Conservation (phyloP, 176 grass and related monocot genomes). For the Areca catechu region DNA sequence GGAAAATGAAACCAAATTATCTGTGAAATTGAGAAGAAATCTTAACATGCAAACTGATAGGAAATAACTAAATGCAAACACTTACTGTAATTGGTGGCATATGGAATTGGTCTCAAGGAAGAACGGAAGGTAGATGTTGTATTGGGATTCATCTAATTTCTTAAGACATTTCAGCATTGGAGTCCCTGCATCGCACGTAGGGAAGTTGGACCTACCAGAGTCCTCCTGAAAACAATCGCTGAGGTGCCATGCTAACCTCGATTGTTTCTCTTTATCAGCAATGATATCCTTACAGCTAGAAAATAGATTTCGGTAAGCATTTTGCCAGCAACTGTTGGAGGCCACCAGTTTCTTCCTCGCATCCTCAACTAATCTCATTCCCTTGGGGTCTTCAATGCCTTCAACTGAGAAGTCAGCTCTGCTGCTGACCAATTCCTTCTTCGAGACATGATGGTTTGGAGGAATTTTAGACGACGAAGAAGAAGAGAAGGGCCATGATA, state of each 20-base stretch:
- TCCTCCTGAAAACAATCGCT: slow-evolving; percentile 85
- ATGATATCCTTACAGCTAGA: slow-evolving; percentile 69
- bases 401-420: slow-evolving; percentile 45
- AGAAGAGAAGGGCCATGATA: slow-evolving; percentile 23
- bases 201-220: slow-evolving; percentile 46
- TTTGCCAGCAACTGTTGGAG: slow-evolving; percentile 66
- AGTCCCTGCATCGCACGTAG: slow-evolving; percentile 28
- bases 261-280: slow-evolving; percentile 67
- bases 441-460: background rate
- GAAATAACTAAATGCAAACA: background rate
- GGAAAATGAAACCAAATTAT: background rate
- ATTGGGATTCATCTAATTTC: slow-evolving; percentile 46
- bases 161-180: slow-evolving; percentile 58
- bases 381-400: slow-evolving; percentile 23
- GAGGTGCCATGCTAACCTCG: slow-evolving; percentile 73
- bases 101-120: slow-evolving; percentile 74
- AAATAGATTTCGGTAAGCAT: slow-evolving; percentile 61
- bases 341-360: slow-evolving; percentile 44
- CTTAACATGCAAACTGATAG: background rate
- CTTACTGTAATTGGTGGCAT: slow-evolving; percentile 89
- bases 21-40: background rate
- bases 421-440: slow-evolving; percentile 19
- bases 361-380: slow-evolving; percentile 62
- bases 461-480: background rate
- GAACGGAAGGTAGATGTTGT: slow-evolving; percentile 75